Conservation (phyloP, 495 filamentous ascomycete species). For the Chlorociboria aeruginascens region DNA sequence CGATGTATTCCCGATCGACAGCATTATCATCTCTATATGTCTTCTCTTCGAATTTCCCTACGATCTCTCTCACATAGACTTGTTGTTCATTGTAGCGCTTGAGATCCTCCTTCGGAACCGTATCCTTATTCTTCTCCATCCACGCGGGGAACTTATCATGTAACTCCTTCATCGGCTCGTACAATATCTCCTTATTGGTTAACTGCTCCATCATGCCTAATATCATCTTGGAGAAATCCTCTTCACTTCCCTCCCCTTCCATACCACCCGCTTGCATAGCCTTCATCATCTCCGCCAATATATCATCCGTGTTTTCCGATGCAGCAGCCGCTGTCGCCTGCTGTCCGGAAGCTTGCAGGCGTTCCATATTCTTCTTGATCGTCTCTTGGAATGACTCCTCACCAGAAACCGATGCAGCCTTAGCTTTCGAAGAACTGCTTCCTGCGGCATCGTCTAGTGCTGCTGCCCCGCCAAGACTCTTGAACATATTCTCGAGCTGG, state of each 20-base stretch:
- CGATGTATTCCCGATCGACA: slow-evolving; percentile 79
- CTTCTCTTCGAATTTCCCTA: slow-evolving; percentile 69
- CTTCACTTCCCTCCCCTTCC: slow-evolving; percentile 56
- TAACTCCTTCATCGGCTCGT: slow-evolving; percentile 97
- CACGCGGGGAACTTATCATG: slow-evolving; percentile 82
- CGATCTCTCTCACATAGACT: slow-evolving; percentile 72
- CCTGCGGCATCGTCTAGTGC: slow-evolving; percentile 22
- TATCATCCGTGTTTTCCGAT: slow-evolving; percentile 58
- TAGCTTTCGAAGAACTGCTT: slow-evolving; percentile 7
- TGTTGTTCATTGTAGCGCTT: slow-evolving; percentile 74
- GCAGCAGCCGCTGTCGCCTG: slow-evolving; percentile 68
- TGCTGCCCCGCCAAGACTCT: slow-evolving; percentile 51
- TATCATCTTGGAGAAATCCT: slow-evolving; percentile 85
- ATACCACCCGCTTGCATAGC: slow-evolving; percentile 57
- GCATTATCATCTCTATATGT: slow-evolving; percentile 71
- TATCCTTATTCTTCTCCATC: slow-evolving; percentile 65
- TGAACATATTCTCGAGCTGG: slow-evolving; percentile 77
- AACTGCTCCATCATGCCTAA: slow-evolving; percentile 98
- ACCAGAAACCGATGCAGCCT: slow-evolving; percentile 10
- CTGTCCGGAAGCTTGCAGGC: slow-evolving; percentile 79
- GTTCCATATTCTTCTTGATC: slow-evolving; percentile 82
- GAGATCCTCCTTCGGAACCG: slow-evolving; percentile 54
- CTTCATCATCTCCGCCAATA: slow-evolving; percentile 76
- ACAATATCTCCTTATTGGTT: slow-evolving; percentile 94
- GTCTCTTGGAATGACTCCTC: slow-evolving; percentile 65